Base-by-base conservation (phyloP, 2,329 filamentous ascomycete genomes). In the Trichoderma arundinaceum region DNA sequence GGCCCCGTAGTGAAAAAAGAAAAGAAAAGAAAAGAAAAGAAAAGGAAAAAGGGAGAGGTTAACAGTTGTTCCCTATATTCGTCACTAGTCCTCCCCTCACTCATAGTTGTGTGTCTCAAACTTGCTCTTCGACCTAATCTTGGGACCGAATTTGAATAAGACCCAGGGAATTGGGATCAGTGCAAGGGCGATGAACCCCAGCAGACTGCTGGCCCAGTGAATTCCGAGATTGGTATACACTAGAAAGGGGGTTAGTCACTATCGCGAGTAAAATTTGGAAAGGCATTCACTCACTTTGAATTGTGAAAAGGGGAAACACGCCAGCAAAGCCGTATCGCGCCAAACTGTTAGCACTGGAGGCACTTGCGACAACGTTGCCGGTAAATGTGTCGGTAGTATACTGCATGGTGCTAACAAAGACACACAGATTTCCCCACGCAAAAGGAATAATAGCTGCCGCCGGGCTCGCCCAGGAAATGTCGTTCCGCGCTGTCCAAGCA, bases 281-380 rank as follows among this genome's bases (percentile, higher is more conserved):
- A 35, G 0, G 10, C 0, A 9, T 7, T 2, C 4, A 75, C 81
- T 73, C 70, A 83, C 82, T 85, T 66, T 87, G 84, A 1, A 89
- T 75, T 0, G 85, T 84, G 68, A 89, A 90, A 0, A 90, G 72
- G 0, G 87, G 87, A 63, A 90, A 89, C 0, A 79, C 82, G 1
- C 81, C 84, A 0, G 83, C 84, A 7, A 88, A 78, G 0, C 74
- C 74, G 68, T 88, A 90, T 28, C 87, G 76, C 1, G 84, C 77
- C 10, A 90, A 76, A 1, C 83, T 82, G 67, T 88, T 89, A 1
- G 88, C 87, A 7, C 84, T 86, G 56, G 84, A 77, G 0, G 86
- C 86, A 66, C 83, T 87, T 0, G 87, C 86, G 0, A 86, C 82
- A 9, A 84, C 82, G 13, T 79, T 77, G 0, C 83, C 80, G 3